Conservation (phyloP, 2,329 filamentous ascomycete species). For the Colletotrichum caudatum region DNA sequence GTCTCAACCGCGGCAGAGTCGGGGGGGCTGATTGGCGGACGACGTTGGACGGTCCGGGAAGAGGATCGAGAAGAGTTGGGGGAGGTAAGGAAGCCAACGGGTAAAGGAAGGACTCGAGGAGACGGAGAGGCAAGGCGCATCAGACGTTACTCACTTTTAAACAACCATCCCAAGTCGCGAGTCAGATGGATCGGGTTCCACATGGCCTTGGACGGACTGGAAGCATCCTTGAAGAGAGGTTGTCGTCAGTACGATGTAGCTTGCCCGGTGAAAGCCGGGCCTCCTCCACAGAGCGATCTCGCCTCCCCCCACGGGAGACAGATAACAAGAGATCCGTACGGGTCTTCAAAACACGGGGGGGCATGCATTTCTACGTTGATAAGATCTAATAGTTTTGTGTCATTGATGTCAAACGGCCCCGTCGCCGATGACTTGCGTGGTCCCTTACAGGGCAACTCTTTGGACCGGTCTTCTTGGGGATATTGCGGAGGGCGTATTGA, state of each 20-base stretch:
- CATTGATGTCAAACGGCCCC: slow-evolving; percentile 16
- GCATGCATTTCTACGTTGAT: slow-evolving; percentile 19
- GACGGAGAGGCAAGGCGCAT: slow-evolving; percentile 18
- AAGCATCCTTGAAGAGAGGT: slow-evolving; percentile 23
- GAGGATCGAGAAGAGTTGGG: background rate
- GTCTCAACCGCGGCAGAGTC: slow-evolving; percentile 5
- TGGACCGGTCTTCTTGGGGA: slow-evolving; percentile 21
- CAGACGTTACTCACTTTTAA: slow-evolving; percentile 33
- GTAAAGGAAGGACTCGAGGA: slow-evolving; percentile 19
- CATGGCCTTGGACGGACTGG: slow-evolving; percentile 17
- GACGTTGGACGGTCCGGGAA: slow-evolving; percentile 2
- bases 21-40: background rate
- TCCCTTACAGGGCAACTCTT: slow-evolving; percentile 25
- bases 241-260: slow-evolving; percentile 28
- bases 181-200: slow-evolving; percentile 34
- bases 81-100: slow-evolving; percentile 7
- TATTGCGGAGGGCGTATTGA: slow-evolving; percentile 24
- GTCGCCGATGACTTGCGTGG: background rate
- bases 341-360: slow-evolving; percentile 28
- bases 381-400: slow-evolving; percentile 41
- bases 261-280: slow-evolving; percentile 26
- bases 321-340: slow-evolving; percentile 32
- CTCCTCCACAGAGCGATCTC: slow-evolving; percentile 40
- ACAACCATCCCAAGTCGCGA: slow-evolving; percentile 23
- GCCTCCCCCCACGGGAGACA: slow-evolving; percentile 37